phyloP scores from a whole-genome alignment of 306 rosid species.

The Cercis canadensis region DNA sequence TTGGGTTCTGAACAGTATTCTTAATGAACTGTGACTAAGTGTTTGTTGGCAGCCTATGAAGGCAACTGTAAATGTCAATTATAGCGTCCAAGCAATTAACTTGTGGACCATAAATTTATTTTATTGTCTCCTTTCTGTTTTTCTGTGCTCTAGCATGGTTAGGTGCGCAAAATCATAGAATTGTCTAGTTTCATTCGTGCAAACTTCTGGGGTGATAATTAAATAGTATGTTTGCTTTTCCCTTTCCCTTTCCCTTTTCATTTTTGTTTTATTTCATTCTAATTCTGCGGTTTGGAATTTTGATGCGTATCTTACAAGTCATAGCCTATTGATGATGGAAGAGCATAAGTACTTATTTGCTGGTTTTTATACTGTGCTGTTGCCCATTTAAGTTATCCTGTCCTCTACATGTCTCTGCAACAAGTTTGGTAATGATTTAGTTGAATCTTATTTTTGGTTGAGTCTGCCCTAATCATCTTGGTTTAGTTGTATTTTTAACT shows the following conservation, averaged over 20 bases:
- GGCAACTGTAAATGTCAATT: neutral
- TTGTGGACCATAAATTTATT: neutral
- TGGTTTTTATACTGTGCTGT: neutral
- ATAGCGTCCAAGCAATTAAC: neutral
- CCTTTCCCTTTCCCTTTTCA: neutral
- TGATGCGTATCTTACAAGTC: neutral
- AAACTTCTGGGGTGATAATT: neutral
- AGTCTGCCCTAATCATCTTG: neutral
- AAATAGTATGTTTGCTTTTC: neutral
- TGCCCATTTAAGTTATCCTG: slow-evolving; percentile 4
- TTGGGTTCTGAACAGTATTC: too few relatives aligned
- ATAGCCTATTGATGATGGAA: neutral
- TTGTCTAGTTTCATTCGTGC: neutral
- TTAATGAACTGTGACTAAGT: neutral
- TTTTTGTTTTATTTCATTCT: neutral
- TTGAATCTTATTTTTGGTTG: slow-evolving; percentile 22
- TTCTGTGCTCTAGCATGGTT: neutral
- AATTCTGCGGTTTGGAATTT: neutral
- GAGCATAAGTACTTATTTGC: neutral
- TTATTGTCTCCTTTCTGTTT: neutral
- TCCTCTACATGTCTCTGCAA: neutral
- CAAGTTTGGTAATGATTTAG: neutral
- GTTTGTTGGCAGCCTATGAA: neutral
- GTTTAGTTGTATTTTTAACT: neutral
- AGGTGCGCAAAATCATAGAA: neutral